Conservation (phyloP, 108 stramenopile species). For the Nitzschia sp. region DNA sequence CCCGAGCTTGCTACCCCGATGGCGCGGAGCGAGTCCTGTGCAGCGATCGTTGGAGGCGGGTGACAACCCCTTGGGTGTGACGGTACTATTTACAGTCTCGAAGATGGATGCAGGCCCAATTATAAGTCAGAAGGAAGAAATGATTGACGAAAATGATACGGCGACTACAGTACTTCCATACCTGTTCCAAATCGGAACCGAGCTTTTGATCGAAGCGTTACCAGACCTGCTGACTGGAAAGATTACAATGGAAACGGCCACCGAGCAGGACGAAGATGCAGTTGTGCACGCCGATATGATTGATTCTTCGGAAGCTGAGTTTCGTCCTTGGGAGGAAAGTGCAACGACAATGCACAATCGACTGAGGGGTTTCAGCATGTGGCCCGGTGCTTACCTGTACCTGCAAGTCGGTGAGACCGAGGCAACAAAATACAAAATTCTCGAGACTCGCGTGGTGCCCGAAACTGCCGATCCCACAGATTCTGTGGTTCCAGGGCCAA, state of each 20-base stretch:
- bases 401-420: constrained; percentile 68
- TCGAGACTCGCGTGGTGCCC: constrained; percentile 65
- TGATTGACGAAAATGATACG: constrained; percentile 80
- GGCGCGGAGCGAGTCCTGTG: constrained; percentile 96
- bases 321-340: constrained; percentile 62
- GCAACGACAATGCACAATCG: constrained; percentile 88
- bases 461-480: constrained; percentile 49
- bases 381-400: constrained; percentile 91
- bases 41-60: constrained; percentile 69
- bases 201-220: constrained; percentile 73
- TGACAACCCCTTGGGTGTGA: constrained; percentile 71
- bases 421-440: constrained; percentile 68
- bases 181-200: constrained; percentile 90
- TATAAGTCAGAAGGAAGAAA: constrained; percentile 65
- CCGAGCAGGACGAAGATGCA: constrained; percentile 74
- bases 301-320: constrained; percentile 69
- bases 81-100: constrained; percentile 91
- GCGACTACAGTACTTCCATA: constrained; percentile 81
- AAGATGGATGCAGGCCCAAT: constrained; percentile 99
- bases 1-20: constrained; percentile 92
- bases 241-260: constrained; percentile 83
- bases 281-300: constrained; percentile 90
- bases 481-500: constrained; percentile 65
- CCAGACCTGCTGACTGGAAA: constrained; percentile 72
- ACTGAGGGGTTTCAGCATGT: constrained; percentile 90